phyloP scores from a whole-genome alignment of 1,284 basidiomycete species.

The Tetrapyrgos nigripes region DNA sequence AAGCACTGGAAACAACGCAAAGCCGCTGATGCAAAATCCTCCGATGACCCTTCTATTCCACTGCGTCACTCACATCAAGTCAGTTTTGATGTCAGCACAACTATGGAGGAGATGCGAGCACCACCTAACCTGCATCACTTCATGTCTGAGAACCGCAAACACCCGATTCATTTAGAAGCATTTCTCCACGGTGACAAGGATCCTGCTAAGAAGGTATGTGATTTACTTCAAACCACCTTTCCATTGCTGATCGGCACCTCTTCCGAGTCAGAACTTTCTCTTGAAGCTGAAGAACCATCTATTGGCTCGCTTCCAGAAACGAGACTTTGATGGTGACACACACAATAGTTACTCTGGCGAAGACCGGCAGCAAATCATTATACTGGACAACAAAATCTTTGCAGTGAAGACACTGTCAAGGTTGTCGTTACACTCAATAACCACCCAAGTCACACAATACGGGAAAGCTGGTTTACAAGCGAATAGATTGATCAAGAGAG shows the following conservation, averaged over 20 bases:
- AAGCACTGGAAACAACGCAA: neutral
- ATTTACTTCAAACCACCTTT: neutral
- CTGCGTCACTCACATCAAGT: conserved; percentile 3
- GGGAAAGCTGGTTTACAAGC: too few species aligned
- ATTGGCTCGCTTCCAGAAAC: conserved; percentile 25
- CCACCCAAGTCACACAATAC: too few species aligned
- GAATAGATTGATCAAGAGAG: too few species aligned
- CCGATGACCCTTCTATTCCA: too few species aligned
- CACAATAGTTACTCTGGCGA: conserved; percentile 24
- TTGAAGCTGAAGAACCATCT: conserved; percentile 37
- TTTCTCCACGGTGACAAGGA: neutral
- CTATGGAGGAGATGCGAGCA: neutral
- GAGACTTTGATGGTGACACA: conserved; percentile 33
- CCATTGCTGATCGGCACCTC: too few species aligned
- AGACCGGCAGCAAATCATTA: conserved; percentile 25
- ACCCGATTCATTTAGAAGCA: neutral
- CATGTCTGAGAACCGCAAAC: neutral
- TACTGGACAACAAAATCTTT: conserved; percentile 24
- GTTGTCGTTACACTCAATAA: too few species aligned
- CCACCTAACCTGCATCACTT: neutral
- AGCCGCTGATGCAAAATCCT: too few species aligned
- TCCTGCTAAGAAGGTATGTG: conserved; percentile 8
- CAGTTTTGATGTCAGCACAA: neutral
- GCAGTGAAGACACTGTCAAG: conserved; percentile 24
- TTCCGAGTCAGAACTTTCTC: conserved; percentile 30